phyloP scores from a whole-genome alignment of 768 basidiomycete species.

The Lactarius tabidus region DNA sequence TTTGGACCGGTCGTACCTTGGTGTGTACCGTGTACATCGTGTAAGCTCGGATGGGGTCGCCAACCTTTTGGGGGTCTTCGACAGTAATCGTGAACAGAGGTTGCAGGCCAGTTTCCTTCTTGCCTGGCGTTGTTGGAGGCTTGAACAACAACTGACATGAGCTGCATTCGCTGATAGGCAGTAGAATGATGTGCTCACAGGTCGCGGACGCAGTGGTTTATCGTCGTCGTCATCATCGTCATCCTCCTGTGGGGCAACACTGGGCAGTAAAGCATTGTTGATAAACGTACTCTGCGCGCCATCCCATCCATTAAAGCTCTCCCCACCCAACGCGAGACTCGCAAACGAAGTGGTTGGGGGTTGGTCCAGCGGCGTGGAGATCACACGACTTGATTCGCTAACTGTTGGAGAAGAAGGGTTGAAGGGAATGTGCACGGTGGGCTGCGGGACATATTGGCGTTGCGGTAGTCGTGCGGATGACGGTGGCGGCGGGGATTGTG shows the following conservation, averaged over 20 bases:
- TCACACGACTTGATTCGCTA: conserved; percentile 21
- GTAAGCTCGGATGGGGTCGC: conserved; percentile 90
- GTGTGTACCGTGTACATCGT: conserved; percentile 98
- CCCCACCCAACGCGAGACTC: conserved; percentile 47
- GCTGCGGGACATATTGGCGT: conserved; percentile 19
- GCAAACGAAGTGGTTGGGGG: conserved; percentile 34
- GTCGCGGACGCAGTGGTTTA: conserved; percentile 29
- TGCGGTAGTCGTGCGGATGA: conserved; percentile 24
- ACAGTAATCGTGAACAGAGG: conserved; percentile 84
- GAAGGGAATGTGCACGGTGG: conserved; percentile 14
- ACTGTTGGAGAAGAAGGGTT: conserved; percentile 3
- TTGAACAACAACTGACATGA: conserved; percentile 5
- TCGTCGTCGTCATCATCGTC: conserved; percentile 35
- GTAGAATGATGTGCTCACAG: conserved; percentile 28
- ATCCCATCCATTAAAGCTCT: conserved; percentile 51
- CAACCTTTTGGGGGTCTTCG: conserved; percentile 96
- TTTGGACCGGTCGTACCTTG: conserved; percentile 43
- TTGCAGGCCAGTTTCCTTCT: conserved; percentile 45
- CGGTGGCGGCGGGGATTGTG: conserved; percentile 20
- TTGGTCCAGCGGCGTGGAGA: conserved; percentile 33
- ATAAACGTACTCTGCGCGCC: conserved; percentile 29
- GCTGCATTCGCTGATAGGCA: not conserved
- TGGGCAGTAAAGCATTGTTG: conserved; percentile 30
- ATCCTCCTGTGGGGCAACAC: conserved; percentile 11
- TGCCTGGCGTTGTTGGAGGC: conserved; percentile 21